Evolutionary conservation across 2,329 filamentous ascomycete genomes (phyloP), one percentile per base, ranked within the genome.

Genomic region (Aureobasidium sp.): DNA sequence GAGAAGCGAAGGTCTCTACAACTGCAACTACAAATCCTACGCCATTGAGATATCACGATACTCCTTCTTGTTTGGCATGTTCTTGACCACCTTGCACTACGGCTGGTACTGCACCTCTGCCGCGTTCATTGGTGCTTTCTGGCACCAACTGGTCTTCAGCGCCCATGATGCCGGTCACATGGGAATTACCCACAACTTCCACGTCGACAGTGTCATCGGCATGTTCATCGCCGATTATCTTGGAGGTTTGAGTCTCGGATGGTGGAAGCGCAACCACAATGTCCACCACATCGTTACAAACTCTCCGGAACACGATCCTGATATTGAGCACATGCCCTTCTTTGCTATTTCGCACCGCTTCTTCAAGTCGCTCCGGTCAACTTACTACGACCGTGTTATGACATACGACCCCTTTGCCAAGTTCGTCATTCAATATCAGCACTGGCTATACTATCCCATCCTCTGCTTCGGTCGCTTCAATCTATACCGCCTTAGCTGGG

Each of bases 101-200:
- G 74, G 74, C 36, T 78, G 76, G 73, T 81, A 78, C 65, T 69
- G 73, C 16, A 77, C 82, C 2, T 90, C 89, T 61, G 91, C 85
- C 1, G 72, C 89, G 53, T 91, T 87, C 67, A 79, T 97, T 3
- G 94, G 93, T 25, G 81, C 84, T 64, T 82, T 96, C 70, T 97
- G 94, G 93, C 94, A 97, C 71, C 94, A 97, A 72, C 81, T 97
- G 32, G 89, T 93, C 57, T 99, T 99, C 71, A 87, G 88, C 1
- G 94, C 90, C 63, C 94, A 99, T 74, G 94, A 99, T 78, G 90
- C 93, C 54, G 92, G 91, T 7, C 94, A 99, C 74, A 96, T 97
- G 88, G 94, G 90, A 66, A 96, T 99, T 68, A 99, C 94, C 2
- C 93, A 97, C 75, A 81, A 87, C 71, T 97, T 93, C 72, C 86